Evolutionary conservation across 2,329 filamentous ascomycete species (phyloP), one percentile per base, ranked within the genome.

Genomic region (Neonectria ditissima): DNA sequence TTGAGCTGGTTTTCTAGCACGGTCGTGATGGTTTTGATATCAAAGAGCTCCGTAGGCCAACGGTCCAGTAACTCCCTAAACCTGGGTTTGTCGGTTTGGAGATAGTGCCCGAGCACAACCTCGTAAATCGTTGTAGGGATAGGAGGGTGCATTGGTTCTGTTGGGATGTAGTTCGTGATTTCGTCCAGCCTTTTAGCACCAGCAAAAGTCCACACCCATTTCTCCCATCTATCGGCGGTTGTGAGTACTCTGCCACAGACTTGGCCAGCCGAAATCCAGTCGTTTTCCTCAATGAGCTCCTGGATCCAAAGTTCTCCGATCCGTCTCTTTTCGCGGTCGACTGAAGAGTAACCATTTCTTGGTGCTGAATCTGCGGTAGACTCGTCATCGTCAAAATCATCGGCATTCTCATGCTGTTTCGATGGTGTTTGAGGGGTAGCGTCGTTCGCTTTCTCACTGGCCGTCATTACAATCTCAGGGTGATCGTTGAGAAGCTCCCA

Each of bases 251-350:
- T 93, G 14, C 91, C 92, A 62, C 94, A 95, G 4, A 97, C 84
- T 72, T 91, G 85, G 1, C 93, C 95, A 6, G 96, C 96, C 61
- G 86, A 83, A 9, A 77, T 76, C 96, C 96, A 99, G 65, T 95
- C 85, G 9, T 88, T 85, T 0, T 87, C 84, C 37, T 90, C 87
- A 34, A 97, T 87, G 34, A 98, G 85, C 72, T 97, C 92, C 65
- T 94, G 90, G 34, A 99, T 85, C 96, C 96, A 99, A 5, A 97
- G 84, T 74, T 98, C 96, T 22, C 96, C 96, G 62, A 99, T 92
- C 2, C 93, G 87, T 34, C 92, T 87, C 78, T 97, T 99, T 76
- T 99, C 95, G 69, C 91, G 93, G 65, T 96, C 92, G 0, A 91
- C 88, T 0, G 89, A 86, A 0, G 91, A 91, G 68, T 90, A 87